Evolutionary conservation across 2,329 filamentous ascomycete genomes (phyloP).

Genomic region (Cercospora sesami): DNA sequence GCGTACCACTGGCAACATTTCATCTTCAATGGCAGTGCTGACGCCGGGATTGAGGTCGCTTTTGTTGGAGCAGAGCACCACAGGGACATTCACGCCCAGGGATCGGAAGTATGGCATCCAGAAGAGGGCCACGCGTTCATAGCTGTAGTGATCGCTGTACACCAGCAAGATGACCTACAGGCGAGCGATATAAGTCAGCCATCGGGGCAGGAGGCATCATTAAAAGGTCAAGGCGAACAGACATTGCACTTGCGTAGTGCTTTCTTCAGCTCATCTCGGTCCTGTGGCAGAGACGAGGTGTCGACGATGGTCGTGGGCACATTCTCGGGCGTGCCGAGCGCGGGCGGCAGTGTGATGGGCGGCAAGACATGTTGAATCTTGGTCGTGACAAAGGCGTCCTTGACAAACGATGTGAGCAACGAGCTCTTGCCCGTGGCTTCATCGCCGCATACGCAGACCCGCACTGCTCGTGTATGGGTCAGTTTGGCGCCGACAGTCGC

Average conservation of each 20-base stretch:
- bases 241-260: slow-evolving; percentile 94
- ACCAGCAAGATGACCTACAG: slow-evolving; percentile 75
- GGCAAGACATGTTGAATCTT: slow-evolving; percentile 95
- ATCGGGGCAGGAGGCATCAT: background rate
- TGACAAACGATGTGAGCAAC: slow-evolving; percentile 72
- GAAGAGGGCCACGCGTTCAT: slow-evolving; percentile 92
- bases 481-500: slow-evolving; percentile 43
- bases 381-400: slow-evolving; percentile 92
- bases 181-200: background rate
- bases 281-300: slow-evolving; percentile 91
- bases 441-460: slow-evolving; percentile 95
- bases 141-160: slow-evolving; percentile 98
- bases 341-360: slow-evolving; percentile 91
- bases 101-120: slow-evolving; percentile 99
- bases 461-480: slow-evolving; percentile 55
- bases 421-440: slow-evolving; percentile 94
- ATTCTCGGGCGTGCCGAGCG: slow-evolving; percentile 90
- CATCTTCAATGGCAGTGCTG: slow-evolving; percentile 81
- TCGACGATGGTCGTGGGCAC: slow-evolving; percentile 97
- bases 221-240: background rate
- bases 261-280: slow-evolving; percentile 83
- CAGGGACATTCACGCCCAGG: slow-evolving; percentile 95
- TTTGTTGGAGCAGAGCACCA: slow-evolving; percentile 96
- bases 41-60: slow-evolving; percentile 75
- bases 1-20: slow-evolving; percentile 79